phyloP scores from a whole-genome alignment of 768 basidiomycete species.

The Postia placenta region DNA sequence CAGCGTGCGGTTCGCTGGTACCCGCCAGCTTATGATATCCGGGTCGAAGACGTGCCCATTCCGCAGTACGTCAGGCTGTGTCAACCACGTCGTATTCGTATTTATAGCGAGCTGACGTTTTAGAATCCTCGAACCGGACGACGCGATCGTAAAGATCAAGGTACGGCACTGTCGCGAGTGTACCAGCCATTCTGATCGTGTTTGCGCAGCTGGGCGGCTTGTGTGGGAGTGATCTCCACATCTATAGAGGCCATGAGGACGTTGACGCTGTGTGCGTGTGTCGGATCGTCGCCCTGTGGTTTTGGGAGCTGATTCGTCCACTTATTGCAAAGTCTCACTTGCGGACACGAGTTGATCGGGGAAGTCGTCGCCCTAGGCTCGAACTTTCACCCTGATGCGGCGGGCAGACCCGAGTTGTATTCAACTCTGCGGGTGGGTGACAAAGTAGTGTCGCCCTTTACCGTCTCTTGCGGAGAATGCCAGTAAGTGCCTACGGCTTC shows the following conservation, averaged over 20 bases:
- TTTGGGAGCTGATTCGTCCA: no score
- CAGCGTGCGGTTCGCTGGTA: constrained; percentile 53
- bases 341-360: constrained; percentile 77
- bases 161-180: constrained; percentile 27
- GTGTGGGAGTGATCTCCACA: constrained; percentile 71
- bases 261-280: constrained; percentile 45
- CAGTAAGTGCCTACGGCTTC: constrained; percentile 38
- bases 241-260: constrained; percentile 61
- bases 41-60: constrained; percentile 55
- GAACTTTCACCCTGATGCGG: constrained; percentile 38
- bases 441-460: constrained; percentile 77
- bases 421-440: constrained; percentile 62
- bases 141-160: constrained; percentile 72
- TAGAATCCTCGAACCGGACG: constrained; percentile 68
- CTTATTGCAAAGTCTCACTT: constrained; percentile 53
- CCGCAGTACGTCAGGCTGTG: constrained; percentile 35
- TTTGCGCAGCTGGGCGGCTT: constrained; percentile 50
- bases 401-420: constrained; percentile 56
- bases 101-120: no score
- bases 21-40: constrained; percentile 64
- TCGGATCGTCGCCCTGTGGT: no score
- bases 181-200: not conserved
- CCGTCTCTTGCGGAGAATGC: constrained; percentile 81
- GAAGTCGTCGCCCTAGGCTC: constrained; percentile 62
- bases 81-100: not conserved